Base-by-base conservation (phyloP, 306 rosid genomes). In the Vigna trinervia region DNA sequence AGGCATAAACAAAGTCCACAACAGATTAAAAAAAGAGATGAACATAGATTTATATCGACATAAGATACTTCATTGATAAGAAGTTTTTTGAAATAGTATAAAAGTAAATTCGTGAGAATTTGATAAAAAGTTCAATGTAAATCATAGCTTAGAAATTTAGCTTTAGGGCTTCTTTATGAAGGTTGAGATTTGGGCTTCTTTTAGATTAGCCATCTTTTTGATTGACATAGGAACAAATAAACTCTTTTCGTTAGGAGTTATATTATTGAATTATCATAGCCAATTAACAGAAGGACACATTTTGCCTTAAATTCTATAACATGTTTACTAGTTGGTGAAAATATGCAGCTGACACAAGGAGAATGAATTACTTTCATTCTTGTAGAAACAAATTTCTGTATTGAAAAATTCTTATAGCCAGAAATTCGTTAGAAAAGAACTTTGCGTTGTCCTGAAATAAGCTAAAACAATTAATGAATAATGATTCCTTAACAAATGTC, bases 31-130 rank as follows among this genome's bases (percentile, higher is more conserved):
- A 17, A 17, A 17, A 17, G 19, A 17, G 19, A 17, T 17, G 19
- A 17, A 17, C 19, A 17, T 17, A 17, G 19, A 17, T 17, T 17
- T 12, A 77, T 81, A 11, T 87, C 88, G 12, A 51, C 79, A 48
- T 46, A 19, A 53, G 65, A 67, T 38, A 17, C 19, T 17, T 17
- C 19, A 17, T 17, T 17, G 19, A 17, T 17, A 17, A 17, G 19
- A 17, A 17, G 19, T 17, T 17, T 17, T 17, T 17, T 17, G 19
- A 17, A 17, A 17, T 17, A 17, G 19, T 17, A 17, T 17, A 17
- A 17, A 17, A 17, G 19, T 17, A 17, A 17, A 17, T 17, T 17
- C 19, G 19, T 17, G 19, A 17, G 19, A 17, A 17, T 17, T 17
- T 17, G 19, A 17, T 17, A 17, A 17, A 17, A 62, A 22, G 47